Evolutionary conservation across 352 stramenopile species (phyloP).

Genomic region (Thraustotheca clavata): DNA sequence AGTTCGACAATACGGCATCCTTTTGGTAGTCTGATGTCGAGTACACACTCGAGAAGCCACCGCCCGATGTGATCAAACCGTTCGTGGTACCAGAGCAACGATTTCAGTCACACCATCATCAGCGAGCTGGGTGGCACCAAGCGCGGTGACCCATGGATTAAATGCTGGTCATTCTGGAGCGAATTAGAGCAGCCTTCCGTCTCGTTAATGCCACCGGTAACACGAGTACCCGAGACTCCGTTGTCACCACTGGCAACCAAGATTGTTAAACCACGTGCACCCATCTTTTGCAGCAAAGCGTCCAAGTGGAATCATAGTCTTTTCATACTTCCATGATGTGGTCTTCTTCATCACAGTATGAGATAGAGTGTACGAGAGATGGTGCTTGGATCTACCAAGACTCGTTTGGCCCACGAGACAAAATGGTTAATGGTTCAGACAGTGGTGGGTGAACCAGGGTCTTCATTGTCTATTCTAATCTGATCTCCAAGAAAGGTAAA

Average conservation of each 20-base stretch:
- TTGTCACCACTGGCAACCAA: conserved; percentile 83
- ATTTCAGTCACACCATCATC: conserved; percentile 34
- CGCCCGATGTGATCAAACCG: conserved; percentile 70
- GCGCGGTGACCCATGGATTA: conserved; percentile 85
- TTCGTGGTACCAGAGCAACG: conserved; percentile 60
- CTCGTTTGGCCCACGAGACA: conserved; percentile 57
- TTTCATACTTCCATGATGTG: conserved; percentile 63
- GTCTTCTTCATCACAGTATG: conserved; percentile 86
- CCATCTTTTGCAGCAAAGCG: conserved; percentile 84
- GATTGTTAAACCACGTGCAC: conserved; percentile 75
- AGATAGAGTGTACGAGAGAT: conserved; percentile 81
- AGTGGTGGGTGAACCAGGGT: too few species aligned
- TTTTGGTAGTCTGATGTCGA: conserved; percentile 60
- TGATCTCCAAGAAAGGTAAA: too few species aligned
- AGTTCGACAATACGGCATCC: conserved; percentile 72
- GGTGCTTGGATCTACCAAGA: conserved; percentile 58
- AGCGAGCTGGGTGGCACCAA: conserved; percentile 78
- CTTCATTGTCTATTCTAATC: too few species aligned
- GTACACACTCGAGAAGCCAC: conserved; percentile 86
- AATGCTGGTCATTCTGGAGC: conserved; percentile 63
- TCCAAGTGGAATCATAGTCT: conserved; percentile 63
- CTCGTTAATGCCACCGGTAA: conserved; percentile 21
- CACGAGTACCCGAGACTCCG: conserved; percentile 36
- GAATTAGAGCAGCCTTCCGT: conserved; percentile 45
- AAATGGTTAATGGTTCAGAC: conserved; percentile 84